A percentile compares a stretch with the other conserved stretches of the same genome.
These are phyloP conservation scores for Obba rivulosa DNA, from an alignment of 768 basidiomycete species.

Conservation along the genomic window DNA sequence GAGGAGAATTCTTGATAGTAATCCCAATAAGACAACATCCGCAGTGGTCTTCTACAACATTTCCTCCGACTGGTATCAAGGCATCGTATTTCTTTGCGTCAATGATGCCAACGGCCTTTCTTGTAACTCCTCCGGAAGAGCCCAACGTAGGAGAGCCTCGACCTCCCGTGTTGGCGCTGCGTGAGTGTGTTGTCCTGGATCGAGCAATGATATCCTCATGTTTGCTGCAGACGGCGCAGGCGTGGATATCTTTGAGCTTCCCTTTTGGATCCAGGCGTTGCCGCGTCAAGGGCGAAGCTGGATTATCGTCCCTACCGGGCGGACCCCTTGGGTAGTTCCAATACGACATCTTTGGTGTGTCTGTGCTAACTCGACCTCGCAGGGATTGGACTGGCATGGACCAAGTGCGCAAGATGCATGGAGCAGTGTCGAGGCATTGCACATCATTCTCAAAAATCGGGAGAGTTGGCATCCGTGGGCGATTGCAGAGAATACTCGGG, in stretches of 20 bases:
- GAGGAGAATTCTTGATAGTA: conserved; percentile 25
- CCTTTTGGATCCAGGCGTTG: conserved; percentile 63
- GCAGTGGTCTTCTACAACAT: conserved; percentile 33
- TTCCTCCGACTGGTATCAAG: conserved; percentile 32
- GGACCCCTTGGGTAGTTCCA: conserved; percentile 69
- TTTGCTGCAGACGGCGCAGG: conserved; percentile 75
- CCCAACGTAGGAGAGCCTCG: conserved; percentile 23
- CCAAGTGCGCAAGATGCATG: conserved; percentile 71
- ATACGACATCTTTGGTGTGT: not conserved
- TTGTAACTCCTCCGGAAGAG: conserved; percentile 50
- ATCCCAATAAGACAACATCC: conserved; percentile 43
- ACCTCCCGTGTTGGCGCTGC: conserved; percentile 58
- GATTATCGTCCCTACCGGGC: conserved; percentile 78
- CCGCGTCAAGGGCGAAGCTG: conserved; percentile 58
- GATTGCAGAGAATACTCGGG: conserved; percentile 34
- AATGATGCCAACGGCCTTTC: conserved; percentile 52
- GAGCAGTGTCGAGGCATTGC: conserved; percentile 53
- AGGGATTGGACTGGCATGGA: conserved; percentile 95
- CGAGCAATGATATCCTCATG: not conserved
- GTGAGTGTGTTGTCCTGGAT: conserved; percentile 34
- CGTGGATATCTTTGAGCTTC: conserved; percentile 52
- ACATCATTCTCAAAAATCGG: conserved; percentile 34
- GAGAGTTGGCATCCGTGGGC: conserved; percentile 37
- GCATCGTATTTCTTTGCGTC: conserved; percentile 55
- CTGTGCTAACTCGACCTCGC: not conserved